Base-by-base conservation (phyloP, 768 basidiomycete genomes). In the Termitomyces sp. region DNA sequence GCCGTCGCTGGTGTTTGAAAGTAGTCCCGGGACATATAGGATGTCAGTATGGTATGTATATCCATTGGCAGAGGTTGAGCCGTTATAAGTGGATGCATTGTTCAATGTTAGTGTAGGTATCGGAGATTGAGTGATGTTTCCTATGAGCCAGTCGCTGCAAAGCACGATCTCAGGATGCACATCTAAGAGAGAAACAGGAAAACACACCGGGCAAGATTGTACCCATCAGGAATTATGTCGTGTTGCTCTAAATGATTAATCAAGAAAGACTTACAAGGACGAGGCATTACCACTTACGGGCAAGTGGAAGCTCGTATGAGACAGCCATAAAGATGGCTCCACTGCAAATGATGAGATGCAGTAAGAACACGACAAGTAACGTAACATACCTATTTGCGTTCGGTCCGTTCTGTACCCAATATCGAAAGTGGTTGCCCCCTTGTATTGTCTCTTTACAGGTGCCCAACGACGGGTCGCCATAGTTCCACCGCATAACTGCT, bases 361-460 rank as follows among this genome's bases (percentile, higher is more conserved):
- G 20, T 28, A n/a, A 18, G 8, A 24, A 45, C n/a, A n/a, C n/a
- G 53, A 10, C 26, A 22, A 52, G 26, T 26, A 55, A 48, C 1
- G 35, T 13, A 30, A 65, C 79, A 46, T 53, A 84, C 86, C 80
- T 88, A 64, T 91, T 77, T 6, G 75, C 85, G 3, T 69, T 30
- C 13, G 73, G 60, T 0, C 92, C 92, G 58, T 90, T 79, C 73
- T 95, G 94, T 6, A 78, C 70, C 93, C 92, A 95, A 69, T 94
- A 95, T 42, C 94, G 82, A 67, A 94, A 83, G 67, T 97, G 94
- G 66, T 90, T 81, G 6, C 94, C 94, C 2, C 94, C 94, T 63
- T 90, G 67, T 43, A 95, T 80, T 2, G 91, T 90, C 71, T 97
- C 94, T 63, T 81, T 74, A 71, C 94, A 96, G 1, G 93, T 82